Percentiles rank a stretch among this genome's conserved stretches.
These are phyloP conservation scores for Guyanaporus albipodus DNA, from an alignment of 768 basidiomycete genomes.

Conservation along the genomic window DNA sequence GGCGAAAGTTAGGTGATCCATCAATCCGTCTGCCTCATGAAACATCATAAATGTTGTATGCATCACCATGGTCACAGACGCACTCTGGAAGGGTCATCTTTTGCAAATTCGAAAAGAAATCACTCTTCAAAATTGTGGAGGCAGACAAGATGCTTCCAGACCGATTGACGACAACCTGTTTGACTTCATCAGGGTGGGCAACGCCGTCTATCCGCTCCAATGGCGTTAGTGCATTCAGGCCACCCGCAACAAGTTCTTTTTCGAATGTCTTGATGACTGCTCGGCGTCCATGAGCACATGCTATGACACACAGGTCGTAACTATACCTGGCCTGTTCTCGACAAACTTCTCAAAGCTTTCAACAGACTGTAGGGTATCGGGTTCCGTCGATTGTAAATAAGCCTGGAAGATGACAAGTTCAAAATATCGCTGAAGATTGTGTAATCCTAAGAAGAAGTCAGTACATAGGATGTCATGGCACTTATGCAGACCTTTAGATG, in stretches of 20 bases:
- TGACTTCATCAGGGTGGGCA: slow-evolving; percentile 88
- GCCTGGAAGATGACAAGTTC: slow-evolving; percentile 86
- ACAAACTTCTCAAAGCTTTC: slow-evolving; percentile 82
- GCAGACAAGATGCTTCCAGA: slow-evolving; percentile 85
- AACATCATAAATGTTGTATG: slow-evolving; percentile 1
- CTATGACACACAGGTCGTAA: neutral
- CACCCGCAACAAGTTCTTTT: slow-evolving; percentile 81
- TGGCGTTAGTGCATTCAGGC: slow-evolving; percentile 74
- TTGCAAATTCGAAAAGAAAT: slow-evolving; percentile 91
- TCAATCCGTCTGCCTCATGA: slow-evolving; percentile 65
- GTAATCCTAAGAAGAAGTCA: slow-evolving; percentile 49
- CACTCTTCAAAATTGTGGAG: slow-evolving; percentile 91
- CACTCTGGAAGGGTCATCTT: slow-evolving; percentile 96
- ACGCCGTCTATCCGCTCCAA: slow-evolving; percentile 72
- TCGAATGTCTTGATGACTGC: slow-evolving; percentile 93
- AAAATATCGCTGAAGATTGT: slow-evolving; percentile 81
- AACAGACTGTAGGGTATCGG: slow-evolving; percentile 73
- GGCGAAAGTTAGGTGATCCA: slow-evolving; percentile 91
- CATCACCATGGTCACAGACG: slow-evolving; percentile 20
- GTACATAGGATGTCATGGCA: neutral
- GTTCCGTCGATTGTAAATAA: slow-evolving; percentile 75
- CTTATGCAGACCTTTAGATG: slow-evolving; percentile 59
- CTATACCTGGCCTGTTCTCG: slow-evolving; percentile 73
- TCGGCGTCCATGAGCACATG: neutral
- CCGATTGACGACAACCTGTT: slow-evolving; percentile 78